phyloP scores from a whole-genome alignment of 331 rosid genomes.

The Spiraea crenata region DNA sequence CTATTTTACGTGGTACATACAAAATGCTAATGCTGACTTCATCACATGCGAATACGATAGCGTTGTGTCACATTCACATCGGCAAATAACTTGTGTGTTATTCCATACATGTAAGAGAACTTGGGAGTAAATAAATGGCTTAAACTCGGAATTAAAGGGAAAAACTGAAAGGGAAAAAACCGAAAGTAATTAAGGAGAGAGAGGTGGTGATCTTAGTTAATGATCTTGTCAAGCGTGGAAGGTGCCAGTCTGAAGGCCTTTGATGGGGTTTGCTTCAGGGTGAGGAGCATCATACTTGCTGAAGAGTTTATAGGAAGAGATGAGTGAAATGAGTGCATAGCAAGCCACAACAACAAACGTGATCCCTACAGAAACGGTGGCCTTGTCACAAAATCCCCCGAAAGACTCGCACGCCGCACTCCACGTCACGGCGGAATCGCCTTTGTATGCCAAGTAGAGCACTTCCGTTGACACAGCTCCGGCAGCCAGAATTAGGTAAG shows the following conservation, averaged over 20 bases:
- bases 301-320: slow-evolving; percentile 86
- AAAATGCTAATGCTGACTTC: too few relatives aligned
- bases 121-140: too few relatives aligned
- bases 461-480: slow-evolving; percentile 74
- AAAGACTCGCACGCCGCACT: slow-evolving; percentile 66
- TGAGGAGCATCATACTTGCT: slow-evolving; percentile 57
- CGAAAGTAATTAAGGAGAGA: background rate
- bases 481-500: slow-evolving; percentile 68
- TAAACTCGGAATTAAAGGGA: too few relatives aligned
- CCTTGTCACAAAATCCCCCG: slow-evolving; percentile 64
- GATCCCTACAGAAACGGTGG: slow-evolving; percentile 47
- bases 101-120: too few relatives aligned
- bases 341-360: slow-evolving; percentile 55
- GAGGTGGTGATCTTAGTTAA: background rate
- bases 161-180: background rate
- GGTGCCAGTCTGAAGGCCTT: slow-evolving; percentile 31
- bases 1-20: too few relatives aligned
- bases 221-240: slow-evolving; percentile 13
- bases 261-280: slow-evolving; percentile 22
- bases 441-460: slow-evolving; percentile 68
- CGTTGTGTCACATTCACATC: too few relatives aligned
- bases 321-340: slow-evolving; percentile 62
- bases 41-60: too few relatives aligned
- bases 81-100: too few relatives aligned
- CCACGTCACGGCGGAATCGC: slow-evolving; percentile 55